Base-by-base conservation (phyloP, 2,329 filamentous ascomycete genomes). In the Fusarium sp. region DNA sequence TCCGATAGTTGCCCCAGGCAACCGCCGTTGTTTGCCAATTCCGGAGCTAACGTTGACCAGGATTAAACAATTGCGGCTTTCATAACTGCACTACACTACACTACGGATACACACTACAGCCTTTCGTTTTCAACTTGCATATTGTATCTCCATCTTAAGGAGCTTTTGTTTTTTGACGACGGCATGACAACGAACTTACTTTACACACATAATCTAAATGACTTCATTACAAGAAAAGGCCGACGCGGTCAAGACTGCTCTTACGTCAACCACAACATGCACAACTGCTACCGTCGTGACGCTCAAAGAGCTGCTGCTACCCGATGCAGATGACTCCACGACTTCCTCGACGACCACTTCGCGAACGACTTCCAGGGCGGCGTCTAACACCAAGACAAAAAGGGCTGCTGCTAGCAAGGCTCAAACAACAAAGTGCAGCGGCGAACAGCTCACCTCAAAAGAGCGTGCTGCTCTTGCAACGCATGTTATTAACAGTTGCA, bases 401-500 rank as follows among this genome's bases (percentile, higher is more conserved):
- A 71, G 59, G 35, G 63, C 63, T 24, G 48, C 33, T n/a, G 37
- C 48, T 17, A 33, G 33, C 20, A 61, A 63, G 49, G 19, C 66
- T 6, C 46, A 58, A 17, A 28, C 50, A 28, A 33, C 59, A 47
- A 75, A 74, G 41, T 24, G 63, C 13, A 53, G 47, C 28, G 56
- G 62, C 66, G 77, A 68, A 69, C 74, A 62, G 67, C 73, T 71
- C 68, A 77, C 64, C 22, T 54, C 70, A 68, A 82, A 78, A 70
- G 90, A 93, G 59, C 88, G 85, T 76, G 89, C 88, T 50, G 82
- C 87, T 44, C 79, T 94, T 35, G 91, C 92, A 14, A 93, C 91
- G 0, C 87, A 93, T 64, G 83, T 93, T 35, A 87, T 93, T 72
- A 95, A 94, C 75, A 82, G 83, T 8, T 84, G 89, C 2, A 82